Evolutionary conservation across 345 rosid species (phyloP), one percentile per base, ranked within the genome.

Genomic region (Eucalyptus regnans): DNA sequence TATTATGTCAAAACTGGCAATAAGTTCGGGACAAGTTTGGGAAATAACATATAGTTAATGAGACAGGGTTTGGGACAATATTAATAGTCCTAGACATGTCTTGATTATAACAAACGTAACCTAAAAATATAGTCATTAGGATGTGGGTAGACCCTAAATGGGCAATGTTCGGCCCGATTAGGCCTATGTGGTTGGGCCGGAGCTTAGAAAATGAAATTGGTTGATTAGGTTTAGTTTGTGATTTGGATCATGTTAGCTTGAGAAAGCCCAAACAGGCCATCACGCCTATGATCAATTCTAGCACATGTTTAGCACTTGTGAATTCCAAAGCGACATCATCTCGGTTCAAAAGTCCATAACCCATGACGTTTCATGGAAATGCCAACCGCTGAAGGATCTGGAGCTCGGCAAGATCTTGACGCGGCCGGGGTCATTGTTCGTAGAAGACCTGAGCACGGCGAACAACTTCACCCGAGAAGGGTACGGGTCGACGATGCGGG

Each of bases 331-430:
- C 71, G 33, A 64, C 71, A 29, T 64, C 71, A 64, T 14, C 18
- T 64, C 71, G 33, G 8, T 64, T 29, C 71, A n/a, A 64, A 64
- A 64, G 37, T 64, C 71, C 37, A 64, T 14, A 64, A 64, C 33
- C 71, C 37, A 7, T 29, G 29, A 56, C 62, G 33, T 64, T 64
- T 13, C 18, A n/a, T 14, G 46, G 81, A 37, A 33, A 71, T 71
- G 23, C 23, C 41, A 9, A 71, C 18, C 37, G 4, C 41, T 71
- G 81, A 71, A 93, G 94, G 93, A 92, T 86, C 64, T 92, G 31
- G 93, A 93, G 52, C 90, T 92, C 7, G 92, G 87, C 4, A 93
- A 92, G 89, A 37, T 86, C 27, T 17, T 92, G 44, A 6, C 48
- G 3, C 91, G 94, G 86, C 92, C 92, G 11, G 90, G 91, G 52